Base-by-base conservation (phyloP, 2,329 filamentous ascomycete species). In the Thyridium curvatum region DNA sequence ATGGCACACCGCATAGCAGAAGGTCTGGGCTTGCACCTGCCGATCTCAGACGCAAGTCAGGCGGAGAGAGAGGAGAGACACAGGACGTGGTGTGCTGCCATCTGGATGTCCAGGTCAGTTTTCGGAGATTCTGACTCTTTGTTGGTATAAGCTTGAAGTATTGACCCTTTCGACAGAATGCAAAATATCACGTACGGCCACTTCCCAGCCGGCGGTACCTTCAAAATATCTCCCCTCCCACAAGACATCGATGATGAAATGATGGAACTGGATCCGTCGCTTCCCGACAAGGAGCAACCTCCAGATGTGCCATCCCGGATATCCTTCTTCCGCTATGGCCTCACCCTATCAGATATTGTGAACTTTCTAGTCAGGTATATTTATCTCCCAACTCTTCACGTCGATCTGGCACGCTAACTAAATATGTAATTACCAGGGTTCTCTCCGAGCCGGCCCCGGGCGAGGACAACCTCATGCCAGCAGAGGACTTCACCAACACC, bases 1-100 rank as follows among this genome's bases (percentile, higher is more conserved):
- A 60, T 74, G 34, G 71, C 69, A 0, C 73, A 74, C 40, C 62
- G 71, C 3, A 55, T 74, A 30, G 64, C 69, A 18, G 66, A 69
- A 31, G 67, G 74, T 42, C 48, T 74, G 31, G 71, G 71, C 16
- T 12, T 34, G 15, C 21, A 34, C n/a, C 10, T 34, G 17, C 32
- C 32, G 4, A 17, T 34, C 9, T 17, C 17, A 6, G 21, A 34
- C n/a, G 32, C 32, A 13, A 34, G 32, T 21, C 32, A 34, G 17
- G 32, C 32, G 10, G 32, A 34, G 12, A 34, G 32, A 14, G 32
- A 34, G 17, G 32, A 34, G 17, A 21, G 32, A 12, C 8, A 21
- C 10, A 12, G 32, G 17, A 34, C 32, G 7, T 34, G 32, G 32
- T 34, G 32, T 21, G 32, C 17, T 13, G 18, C 17, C 17, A 34